Conservation (phyloP, 129 eudicot genomes). For the Artemisia argyi region DNA sequence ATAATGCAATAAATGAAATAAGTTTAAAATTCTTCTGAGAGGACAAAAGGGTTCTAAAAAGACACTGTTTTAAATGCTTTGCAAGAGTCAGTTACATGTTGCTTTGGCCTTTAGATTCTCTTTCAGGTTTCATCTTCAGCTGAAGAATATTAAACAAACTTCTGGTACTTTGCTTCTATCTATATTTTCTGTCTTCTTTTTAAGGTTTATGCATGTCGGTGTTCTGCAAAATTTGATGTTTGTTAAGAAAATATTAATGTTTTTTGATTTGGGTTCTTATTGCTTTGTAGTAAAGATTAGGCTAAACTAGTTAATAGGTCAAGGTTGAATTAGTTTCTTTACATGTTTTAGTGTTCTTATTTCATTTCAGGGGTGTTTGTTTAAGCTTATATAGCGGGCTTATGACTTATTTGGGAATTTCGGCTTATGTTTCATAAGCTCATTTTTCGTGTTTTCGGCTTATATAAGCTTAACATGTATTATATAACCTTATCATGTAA, state of each 20-base stretch:
- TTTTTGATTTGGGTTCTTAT: constrained; percentile 11
- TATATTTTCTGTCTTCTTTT: constrained; percentile 22
- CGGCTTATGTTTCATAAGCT: too few species aligned
- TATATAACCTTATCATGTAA: too few species aligned
- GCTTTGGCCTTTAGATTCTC: constrained; percentile 33
- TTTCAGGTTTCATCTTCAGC: constrained; percentile 11
- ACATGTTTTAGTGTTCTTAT: constrained; percentile 7
- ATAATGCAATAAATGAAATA: constrained; percentile 26
- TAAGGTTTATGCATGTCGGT: constrained; percentile 14
- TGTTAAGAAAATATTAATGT: background rate
- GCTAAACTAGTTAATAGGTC: background rate
- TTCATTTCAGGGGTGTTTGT: constrained; percentile 16
- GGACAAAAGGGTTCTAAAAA: constrained; percentile 13
- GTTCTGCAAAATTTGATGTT: constrained; percentile 9
- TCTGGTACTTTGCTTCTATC: constrained; percentile 26
- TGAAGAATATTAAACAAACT: background rate
- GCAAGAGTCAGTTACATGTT: constrained; percentile 11
- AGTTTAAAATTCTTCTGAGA: background rate
- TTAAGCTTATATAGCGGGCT: background rate
- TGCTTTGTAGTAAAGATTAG: constrained; percentile 21
- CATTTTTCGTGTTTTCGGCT: too few species aligned
- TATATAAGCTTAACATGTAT: too few species aligned
- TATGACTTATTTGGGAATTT: too few species aligned
- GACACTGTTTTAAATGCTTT: constrained; percentile 25
- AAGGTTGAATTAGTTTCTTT: background rate